Base-by-base conservation (phyloP, 768 basidiomycete genomes). In the Rhizopogon roseolus region DNA sequence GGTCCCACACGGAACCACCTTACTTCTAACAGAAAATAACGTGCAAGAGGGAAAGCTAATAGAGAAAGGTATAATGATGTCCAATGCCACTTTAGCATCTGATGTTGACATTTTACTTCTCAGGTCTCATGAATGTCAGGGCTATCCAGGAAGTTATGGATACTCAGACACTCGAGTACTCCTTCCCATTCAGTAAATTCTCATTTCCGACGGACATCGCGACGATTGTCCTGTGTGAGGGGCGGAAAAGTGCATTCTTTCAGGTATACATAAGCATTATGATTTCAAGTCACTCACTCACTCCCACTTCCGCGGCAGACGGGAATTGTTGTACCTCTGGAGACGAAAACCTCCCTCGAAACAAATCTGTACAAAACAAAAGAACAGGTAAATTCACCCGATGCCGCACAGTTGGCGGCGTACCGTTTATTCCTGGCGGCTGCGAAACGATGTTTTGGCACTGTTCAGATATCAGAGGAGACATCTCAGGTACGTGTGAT, bases 151-250 rank as follows among this genome's bases (percentile, higher is more conserved):
- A 84, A 48, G 75, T 79, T 54, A 82, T 92, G 64, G 72, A 71
- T 42, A 67, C 71, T 6, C 90, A 93, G 60, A 84, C 80, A 0
- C 68, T 92, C 28, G 78, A 83, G 22, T 93, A 93, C 63, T 66
- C 76, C 34, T 93, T 91, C 63, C 91, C 90, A 1, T 93, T 81
- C 66, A 87, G 83, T 63, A 75, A 65, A 54, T 92, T 86, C 65
- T 67, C 76, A 7, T 92, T 93, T 61, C 75, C 82, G 17, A 90
- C 88, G 0, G 88, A 91, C 59, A 68, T 88, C n/a, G 75, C 69
- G n/a, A 81, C 85, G 55, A 57, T 93, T 17, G 68, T 88, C 0
- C 67, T 86, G 9, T 76, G 78, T 39, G 77, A 85, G 54, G 88
- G 90, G 29, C 74, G 73, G 55, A 84, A 81, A 67, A 90, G 87